Evolutionary conservation across 2,329 filamentous ascomycete genomes (phyloP), one percentile per base, ranked within the genome.

Genomic region (Talaromyces sp.): DNA sequence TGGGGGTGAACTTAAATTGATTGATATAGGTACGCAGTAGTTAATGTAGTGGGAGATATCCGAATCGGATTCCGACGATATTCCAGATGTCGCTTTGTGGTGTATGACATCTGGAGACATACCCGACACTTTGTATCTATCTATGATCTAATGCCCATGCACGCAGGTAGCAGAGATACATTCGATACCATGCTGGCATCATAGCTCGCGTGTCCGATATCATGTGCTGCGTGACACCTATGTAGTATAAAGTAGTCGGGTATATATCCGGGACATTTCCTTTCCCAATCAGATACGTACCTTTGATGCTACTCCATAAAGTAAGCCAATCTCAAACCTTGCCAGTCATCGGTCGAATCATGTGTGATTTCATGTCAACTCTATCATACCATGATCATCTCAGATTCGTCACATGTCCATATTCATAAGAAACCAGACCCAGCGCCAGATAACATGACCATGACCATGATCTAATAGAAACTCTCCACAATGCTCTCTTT

Each of bases 401-500:
- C 51, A 54, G n/a, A 54, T 19, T 54, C 51, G 19, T 56, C 53
- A 56, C 53, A 38, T 15, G 53, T 38, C 53, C 53, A 36, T 13
- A 54, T 54, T 17, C 51, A 34, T 13, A 54, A 22, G 7, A 54
- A 34, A 22, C 3, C 22, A 54, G 11, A 54, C 27, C 27, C 51
- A 11, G 51, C 29, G 31, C 53, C 53, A 25, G 31, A 56, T 56
- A 56, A 56, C 53, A 56, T 56, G 53, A 54, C 51, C 53, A 56
- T 56, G 53, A 54, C 49, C 47, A 53, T 53, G 49, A 36, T n/a
- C 36, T 85, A 99, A 84, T 99, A 99, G 83, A 98, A 99, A 74
- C 92, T 96, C 84, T 99, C 95, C 68, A 99, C 95, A 88, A 99
- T 96, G 70, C 93, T 95, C 79, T 98, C 94, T 87, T 97, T 98